Base-by-base conservation (phyloP, 495 filamentous ascomycete genomes). In the Neurospora sp. region DNA sequence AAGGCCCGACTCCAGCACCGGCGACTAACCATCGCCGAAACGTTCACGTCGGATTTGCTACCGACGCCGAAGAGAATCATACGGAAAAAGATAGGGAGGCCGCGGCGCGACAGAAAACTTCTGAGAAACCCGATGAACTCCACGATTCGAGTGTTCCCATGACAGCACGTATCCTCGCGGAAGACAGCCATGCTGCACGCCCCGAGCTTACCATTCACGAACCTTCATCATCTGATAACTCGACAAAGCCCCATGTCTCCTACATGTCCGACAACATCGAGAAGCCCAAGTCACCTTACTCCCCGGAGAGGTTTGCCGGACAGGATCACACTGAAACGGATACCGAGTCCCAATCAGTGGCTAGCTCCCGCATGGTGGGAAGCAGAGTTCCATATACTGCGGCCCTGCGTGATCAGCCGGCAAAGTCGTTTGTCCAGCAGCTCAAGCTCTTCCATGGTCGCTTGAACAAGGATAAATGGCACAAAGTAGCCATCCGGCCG, bases 391-490 rank as follows among this genome's bases (percentile, higher is more conserved):
- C 81, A 3, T 93, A 94, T 79, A 93, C 91, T 0, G 85, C 86
- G 42, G 80, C 82, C 31, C 85, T 93, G 10, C 88, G 88, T 10
- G 74, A 81, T 40, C 85, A 84, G 20, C 89, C 91, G 0, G 87
- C 87, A 1, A 87, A 92, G 54, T 89, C 92, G 0, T 98, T 92
- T 76, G 42, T 83, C 1, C 89, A 93, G 75, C 89, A 90, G 37
- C 87, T 98, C 2, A 89, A 84, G 72, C 85, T 92, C 0, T 96
- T 87, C 83, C 90, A 92, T 78, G 95, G 96, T 0, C 86, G 92
- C 18, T 89, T 98, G 18, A 86, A 88, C 42, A 86, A 91, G 8
- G 94, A 96, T 77, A 91, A 85, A 14, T 99, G 94, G 94, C 81
- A 89, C 75, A 89, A 89, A 72, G 92, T 92, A 6, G 90, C 90